These are phyloP conservation scores for Pholiota adiposa DNA, from an alignment of 1,284 basidiomycete species.

Conservation along the genomic window DNA sequence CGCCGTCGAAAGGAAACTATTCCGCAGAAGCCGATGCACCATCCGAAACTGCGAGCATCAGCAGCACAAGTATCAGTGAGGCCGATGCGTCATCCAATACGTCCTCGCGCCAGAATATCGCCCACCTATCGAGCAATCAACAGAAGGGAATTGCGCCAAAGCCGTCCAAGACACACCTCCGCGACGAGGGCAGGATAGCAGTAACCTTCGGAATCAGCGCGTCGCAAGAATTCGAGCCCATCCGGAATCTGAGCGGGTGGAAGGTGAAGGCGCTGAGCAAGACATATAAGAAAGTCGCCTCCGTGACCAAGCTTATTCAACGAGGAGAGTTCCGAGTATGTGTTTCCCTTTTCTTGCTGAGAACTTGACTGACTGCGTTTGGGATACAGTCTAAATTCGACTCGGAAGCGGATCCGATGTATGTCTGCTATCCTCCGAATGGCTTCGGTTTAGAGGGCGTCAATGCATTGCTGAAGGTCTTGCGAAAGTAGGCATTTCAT, in stretches of 20 bases:
- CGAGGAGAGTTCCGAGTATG: conserved; percentile 30
- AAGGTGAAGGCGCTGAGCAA: conserved; percentile 34
- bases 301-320: conserved; percentile 41
- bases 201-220: conserved; percentile 51
- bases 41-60: conserved; percentile 3
- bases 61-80: neutral
- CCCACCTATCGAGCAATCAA: neutral
- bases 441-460: conserved; percentile 39
- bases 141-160: neutral
- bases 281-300: conserved; percentile 39
- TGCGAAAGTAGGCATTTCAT: conserved; percentile 11
- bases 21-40: neutral
- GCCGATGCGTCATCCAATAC: neutral
- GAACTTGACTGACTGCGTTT: too few species aligned
- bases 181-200: conserved; percentile 27
- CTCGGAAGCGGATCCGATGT: conserved; percentile 42
- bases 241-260: conserved; percentile 47
- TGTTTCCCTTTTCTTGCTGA: neutral
- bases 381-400: conserved; percentile 45
- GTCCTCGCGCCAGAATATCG: too few species aligned
- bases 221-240: conserved; percentile 37
- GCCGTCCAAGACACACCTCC: conserved; percentile 10
- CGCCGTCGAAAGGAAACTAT: neutral
- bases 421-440: conserved; percentile 49
- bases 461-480: conserved; percentile 13